Percentiles rank a stretch among this genome's conserved stretches.
Conservation (phyloP, 139 green algal species). For the Chlamydomonas sphaeroides region DNA sequence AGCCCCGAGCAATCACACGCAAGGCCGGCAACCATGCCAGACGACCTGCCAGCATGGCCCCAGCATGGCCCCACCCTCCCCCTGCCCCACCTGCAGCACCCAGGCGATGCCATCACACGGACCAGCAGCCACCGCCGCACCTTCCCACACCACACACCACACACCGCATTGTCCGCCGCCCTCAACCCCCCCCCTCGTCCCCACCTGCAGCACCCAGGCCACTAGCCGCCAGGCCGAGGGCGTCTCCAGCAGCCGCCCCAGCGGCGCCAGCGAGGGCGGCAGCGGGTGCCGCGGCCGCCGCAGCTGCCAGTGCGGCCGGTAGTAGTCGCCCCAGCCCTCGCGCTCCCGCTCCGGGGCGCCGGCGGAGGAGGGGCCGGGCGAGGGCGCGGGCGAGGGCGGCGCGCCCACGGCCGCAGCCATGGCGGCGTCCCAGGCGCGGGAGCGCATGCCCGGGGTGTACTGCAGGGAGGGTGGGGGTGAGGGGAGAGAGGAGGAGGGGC, state of each 20-base stretch:
- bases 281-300: slow-evolving; percentile 17
- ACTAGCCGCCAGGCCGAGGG: slow-evolving; percentile 3
- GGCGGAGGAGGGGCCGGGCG: background rate
- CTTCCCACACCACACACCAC: background rate
- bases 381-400: too few species aligned
- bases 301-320: slow-evolving; percentile 38
- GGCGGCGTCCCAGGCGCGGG: slow-evolving; percentile 8
- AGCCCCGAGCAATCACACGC: too few species aligned
- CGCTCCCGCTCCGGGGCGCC: background rate
- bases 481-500: too few species aligned
- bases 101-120: too few species aligned
- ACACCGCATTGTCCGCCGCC: too few species aligned
- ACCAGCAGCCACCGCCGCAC: background rate
- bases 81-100: too few species aligned
- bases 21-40: too few species aligned
- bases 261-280: slow-evolving; percentile 6
- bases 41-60: too few species aligned
- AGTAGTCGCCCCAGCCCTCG: background rate
- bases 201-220: slow-evolving; percentile 25
- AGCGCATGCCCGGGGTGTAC: slow-evolving; percentile 23
- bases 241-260: slow-evolving; percentile 25
- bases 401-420: too few species aligned
- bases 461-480: too few species aligned
- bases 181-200: background rate
- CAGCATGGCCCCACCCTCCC: too few species aligned